Base-by-base conservation (phyloP, 805 yeast species). In the Barnettozyma vustinii region DNA sequence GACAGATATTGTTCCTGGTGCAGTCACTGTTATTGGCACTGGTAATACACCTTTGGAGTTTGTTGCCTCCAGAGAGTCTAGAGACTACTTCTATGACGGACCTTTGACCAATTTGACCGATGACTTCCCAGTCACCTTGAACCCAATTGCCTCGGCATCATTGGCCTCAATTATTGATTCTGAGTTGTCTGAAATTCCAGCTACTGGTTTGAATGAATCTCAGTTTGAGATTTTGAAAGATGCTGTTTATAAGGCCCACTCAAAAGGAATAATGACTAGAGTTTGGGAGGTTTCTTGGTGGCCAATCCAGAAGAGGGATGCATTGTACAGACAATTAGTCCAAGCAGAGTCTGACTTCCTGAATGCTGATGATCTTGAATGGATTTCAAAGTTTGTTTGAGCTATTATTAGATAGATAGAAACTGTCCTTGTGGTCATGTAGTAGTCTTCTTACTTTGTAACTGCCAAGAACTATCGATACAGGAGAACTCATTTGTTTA, bases 261-360 rank as follows among this genome's bases (percentile, higher is more conserved):
- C 63, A 3, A 52, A 63, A 43, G 78, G 79, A 12, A 61, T 83
- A 39, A 70, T 72, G 56, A 81, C 90, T 0, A 69, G 94, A 52
- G 66, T 84, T 37, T 85, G 94, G 92, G 91, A 83, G 26, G 81
- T 80, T 15, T 78, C 86, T 1, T 73, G 74, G 58, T 86, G 91
- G 91, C 92, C 94, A 9, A 64, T 67, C 2, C 53, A 60, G 19
- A 63, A 69, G 36, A 72, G 78, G 52, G 62, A 75, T 37, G 61
- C 63, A 5, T 70, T 82, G 37, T 77, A 83, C 77, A 60, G 68
- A 53, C 80, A 76, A 50, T 67, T 81, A 7, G 61, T 73, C 42
- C 67, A 64, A 21, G 54, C 72, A 21, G 83, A 80, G 2, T 71
- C 79, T 16, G 90, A 84, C 57, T 75, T 80, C 53, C 61, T 85